Conservation (phyloP, 768 basidiomycete genomes). For the Stropharia rugosoannulata region DNA sequence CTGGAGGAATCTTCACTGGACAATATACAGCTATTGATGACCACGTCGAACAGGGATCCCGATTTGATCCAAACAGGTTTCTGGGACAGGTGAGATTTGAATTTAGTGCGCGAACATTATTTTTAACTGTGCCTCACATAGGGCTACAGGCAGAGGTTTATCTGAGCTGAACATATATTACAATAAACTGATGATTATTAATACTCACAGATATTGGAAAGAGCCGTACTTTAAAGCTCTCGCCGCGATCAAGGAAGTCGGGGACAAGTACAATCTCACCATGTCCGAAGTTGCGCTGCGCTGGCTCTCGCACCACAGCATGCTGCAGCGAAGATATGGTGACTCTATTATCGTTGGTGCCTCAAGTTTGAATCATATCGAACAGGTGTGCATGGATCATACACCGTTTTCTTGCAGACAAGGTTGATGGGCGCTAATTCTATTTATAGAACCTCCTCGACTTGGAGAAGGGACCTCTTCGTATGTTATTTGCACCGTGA, state of each 20-base stretch:
- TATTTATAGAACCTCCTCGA: slow-evolving; percentile 42
- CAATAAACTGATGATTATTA: slow-evolving; percentile 1
- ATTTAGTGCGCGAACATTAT: slow-evolving; percentile 12
- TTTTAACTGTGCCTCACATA: slow-evolving; percentile 3
- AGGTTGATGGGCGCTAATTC: not conserved
- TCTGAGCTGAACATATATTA: slow-evolving; percentile 12
- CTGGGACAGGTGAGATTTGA: slow-evolving; percentile 54
- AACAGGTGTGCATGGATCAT: slow-evolving; percentile 32
- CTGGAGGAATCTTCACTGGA: slow-evolving; percentile 59
- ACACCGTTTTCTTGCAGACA: not conserved
- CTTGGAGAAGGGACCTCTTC: slow-evolving; percentile 57
- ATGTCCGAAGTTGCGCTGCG: slow-evolving; percentile 56
- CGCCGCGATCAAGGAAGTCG: slow-evolving; percentile 38
- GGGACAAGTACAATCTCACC: slow-evolving; percentile 44
- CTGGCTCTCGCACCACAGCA: slow-evolving; percentile 62
- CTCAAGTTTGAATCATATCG: slow-evolving; percentile 53
- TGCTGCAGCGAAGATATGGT: slow-evolving; percentile 44
- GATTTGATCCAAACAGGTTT: slow-evolving; percentile 48
- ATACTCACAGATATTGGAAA: slow-evolving; percentile 46
- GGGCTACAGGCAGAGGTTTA: slow-evolving; percentile 38
- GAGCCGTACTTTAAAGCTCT: slow-evolving; percentile 50
- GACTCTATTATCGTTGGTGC: slow-evolving; percentile 67
- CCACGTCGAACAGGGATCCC: slow-evolving; percentile 45
- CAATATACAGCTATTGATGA: slow-evolving; percentile 42
- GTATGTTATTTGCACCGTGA: slow-evolving; percentile 23